Base-by-base conservation (phyloP, 768 basidiomycete genomes). In the Boletus reticuloceps region DNA sequence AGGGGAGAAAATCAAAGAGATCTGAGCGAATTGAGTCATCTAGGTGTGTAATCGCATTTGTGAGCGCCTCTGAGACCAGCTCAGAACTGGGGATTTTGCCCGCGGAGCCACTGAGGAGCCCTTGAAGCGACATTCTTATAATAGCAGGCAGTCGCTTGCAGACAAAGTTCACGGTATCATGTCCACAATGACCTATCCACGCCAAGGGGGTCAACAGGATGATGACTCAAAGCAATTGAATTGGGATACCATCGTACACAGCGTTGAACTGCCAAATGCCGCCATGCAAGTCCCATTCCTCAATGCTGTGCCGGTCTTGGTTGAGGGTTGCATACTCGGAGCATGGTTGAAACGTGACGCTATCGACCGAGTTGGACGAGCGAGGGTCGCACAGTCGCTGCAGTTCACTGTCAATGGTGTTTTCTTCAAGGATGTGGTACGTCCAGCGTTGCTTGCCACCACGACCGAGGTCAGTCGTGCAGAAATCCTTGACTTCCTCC, bases 401-500 rank as follows among this genome's bases (percentile, higher is more conserved):
- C 27, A 83, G 58, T 64, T 81, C 76, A 12, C 64, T 51, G 20
- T 75, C 67, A 25, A 83, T 58, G 6, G 56, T 64, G 12, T 69
- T 72, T 54, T 82, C 78, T 16, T 69, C 49, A 25, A 83, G 73
- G 27, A 76, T 62, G 17, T 76, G 79, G 63, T 82, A 84, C 4
- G 81, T 77, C 82, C 82, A 84, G 36, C 76, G 75, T 34, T 77
- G 76, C 50, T 69, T 72, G 32, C 80, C 82, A 9, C 78, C 74
- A 43, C 74, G 75, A 58, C 82, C 82, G 63, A 83, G 77, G 65
- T 83, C 80, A 7, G 82, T 83, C 19, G 69, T 72, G 16, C 69
- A 72, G 59, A 82, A 82, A 60, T 82, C 67, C 59, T 75, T 78
- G 48, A 82, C 82, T 61, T 83, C 81, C 38, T 78, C 73, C 53